phyloP scores from a whole-genome alignment of 1,284 basidiomycete genomes.

The Phenoliferia sp. region DNA sequence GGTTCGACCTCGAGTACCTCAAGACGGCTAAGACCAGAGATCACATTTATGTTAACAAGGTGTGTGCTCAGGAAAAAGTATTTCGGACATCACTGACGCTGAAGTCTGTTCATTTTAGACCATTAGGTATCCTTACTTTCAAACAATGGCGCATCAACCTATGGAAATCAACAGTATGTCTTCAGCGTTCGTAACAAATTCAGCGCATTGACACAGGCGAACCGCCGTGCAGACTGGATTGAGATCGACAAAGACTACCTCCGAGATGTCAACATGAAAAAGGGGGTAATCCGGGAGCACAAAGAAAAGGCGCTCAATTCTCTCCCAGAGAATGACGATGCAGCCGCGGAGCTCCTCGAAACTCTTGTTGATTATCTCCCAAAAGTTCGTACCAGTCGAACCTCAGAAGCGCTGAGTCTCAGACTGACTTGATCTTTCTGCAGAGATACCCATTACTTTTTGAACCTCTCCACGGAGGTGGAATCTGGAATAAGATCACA shows the following conservation, averaged over 20 bases:
- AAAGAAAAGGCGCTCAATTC: slow-evolving; percentile 45
- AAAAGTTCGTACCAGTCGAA: slow-evolving; percentile 25
- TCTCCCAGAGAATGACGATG: slow-evolving; percentile 46
- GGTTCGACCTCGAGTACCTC: slow-evolving; percentile 40
- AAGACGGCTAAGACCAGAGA: slow-evolving; percentile 30
- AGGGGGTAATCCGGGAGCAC: slow-evolving; percentile 42
- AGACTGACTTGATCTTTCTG: not conserved
- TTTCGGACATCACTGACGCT: not conserved
- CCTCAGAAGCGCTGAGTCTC: not conserved
- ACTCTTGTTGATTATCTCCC: slow-evolving; percentile 45
- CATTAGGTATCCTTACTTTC: slow-evolving; percentile 31
- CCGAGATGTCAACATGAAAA: slow-evolving; percentile 42
- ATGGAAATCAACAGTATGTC: slow-evolving; percentile 42
- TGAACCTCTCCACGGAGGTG: slow-evolving; percentile 32
- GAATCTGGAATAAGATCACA: slow-evolving; percentile 45
- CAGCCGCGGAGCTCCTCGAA: slow-evolving; percentile 45
- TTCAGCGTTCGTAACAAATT: not conserved
- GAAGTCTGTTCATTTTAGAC: not conserved
- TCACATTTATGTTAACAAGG: slow-evolving; percentile 34
- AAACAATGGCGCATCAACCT: slow-evolving; percentile 43
- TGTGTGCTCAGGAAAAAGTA: not conserved
- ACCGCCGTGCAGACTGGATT: slow-evolving; percentile 42
- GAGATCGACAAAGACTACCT: slow-evolving; percentile 47
- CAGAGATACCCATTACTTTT: slow-evolving; percentile 46
- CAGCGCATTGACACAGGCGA: not conserved